A percentile compares a stretch with the other conserved stretches of the same genome.
These are phyloP conservation scores for Ophiostoma piceae DNA, from an alignment of 2,329 filamentous ascomycete genomes.

Conservation along the genomic window DNA sequence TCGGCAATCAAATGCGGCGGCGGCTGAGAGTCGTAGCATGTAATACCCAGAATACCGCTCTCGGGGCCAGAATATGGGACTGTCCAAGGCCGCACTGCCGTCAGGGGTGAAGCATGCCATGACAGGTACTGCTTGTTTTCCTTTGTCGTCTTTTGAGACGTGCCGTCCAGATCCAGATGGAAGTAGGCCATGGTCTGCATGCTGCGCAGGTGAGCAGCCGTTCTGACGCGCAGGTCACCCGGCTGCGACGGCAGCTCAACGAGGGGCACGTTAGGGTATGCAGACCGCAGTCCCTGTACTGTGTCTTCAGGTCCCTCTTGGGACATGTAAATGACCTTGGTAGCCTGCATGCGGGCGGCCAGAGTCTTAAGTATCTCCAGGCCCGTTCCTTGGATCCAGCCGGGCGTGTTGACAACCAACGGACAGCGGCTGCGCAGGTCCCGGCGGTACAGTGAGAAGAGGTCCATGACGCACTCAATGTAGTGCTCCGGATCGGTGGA, in stretches of 20 bases:
- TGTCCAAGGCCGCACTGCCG: conserved; percentile 53
- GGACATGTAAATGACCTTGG: conserved; percentile 64
- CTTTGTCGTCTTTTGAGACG: background rate
- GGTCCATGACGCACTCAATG: conserved; percentile 56
- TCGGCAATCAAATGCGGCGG: conserved; percentile 55
- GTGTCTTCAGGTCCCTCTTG: conserved; percentile 55
- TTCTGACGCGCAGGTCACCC: conserved; percentile 52
- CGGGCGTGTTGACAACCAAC: conserved; percentile 67
- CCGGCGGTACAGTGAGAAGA: conserved; percentile 54
- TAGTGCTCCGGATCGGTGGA: conserved; percentile 64
- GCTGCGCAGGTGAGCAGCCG: conserved; percentile 59
- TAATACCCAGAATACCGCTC: conserved; percentile 57
- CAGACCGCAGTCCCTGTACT: conserved; percentile 47
- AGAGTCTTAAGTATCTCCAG: conserved; percentile 59
- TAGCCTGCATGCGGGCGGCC: conserved; percentile 49
- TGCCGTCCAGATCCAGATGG: conserved; percentile 41
- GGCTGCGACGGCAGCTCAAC: conserved; percentile 55
- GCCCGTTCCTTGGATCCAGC: conserved; percentile 67
- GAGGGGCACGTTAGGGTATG: conserved; percentile 40
- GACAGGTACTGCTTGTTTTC: conserved; percentile 16
- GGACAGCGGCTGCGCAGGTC: conserved; percentile 43
- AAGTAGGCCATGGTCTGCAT: conserved; percentile 83
- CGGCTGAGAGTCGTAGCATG: conserved; percentile 62
- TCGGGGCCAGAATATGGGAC: conserved; percentile 52
- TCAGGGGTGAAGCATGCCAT: conserved; percentile 55